Conservation (phyloP, 2,329 filamentous ascomycete genomes). For the Pochonia chlamydosporia region DNA sequence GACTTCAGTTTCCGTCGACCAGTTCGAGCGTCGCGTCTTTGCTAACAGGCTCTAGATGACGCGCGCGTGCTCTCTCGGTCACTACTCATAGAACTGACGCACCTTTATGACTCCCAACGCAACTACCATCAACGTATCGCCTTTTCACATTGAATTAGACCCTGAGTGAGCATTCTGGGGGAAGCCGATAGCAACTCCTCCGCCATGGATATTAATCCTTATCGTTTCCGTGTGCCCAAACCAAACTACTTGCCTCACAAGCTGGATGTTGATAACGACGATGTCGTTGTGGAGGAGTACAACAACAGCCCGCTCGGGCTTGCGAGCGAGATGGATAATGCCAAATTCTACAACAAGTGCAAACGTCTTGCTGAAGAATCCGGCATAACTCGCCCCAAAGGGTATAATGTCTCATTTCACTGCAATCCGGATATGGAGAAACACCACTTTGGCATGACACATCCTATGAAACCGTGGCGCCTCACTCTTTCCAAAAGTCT, state of each 20-base stretch:
- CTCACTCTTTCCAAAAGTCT: constrained; percentile 92
- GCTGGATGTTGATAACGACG: constrained; percentile 43
- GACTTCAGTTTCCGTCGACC: too few species aligned
- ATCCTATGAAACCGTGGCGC: constrained; percentile 99
- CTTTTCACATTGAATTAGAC: too few species aligned
- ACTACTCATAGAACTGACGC: too few species aligned
- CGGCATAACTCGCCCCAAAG: constrained; percentile 72
- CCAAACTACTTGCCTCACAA: constrained; percentile 57
- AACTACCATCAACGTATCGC: too few species aligned
- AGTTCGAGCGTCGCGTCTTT: too few species aligned
- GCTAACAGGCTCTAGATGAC: too few species aligned
- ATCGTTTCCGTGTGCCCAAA: constrained; percentile 49
- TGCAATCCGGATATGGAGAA: constrained; percentile 92
- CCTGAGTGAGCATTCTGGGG: too few species aligned
- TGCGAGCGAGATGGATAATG: constrained; percentile 49
- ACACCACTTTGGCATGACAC: constrained; percentile 93
- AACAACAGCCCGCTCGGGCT: constrained; percentile 41
- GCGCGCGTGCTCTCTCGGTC: too few species aligned
- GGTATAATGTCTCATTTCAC: constrained; percentile 91
- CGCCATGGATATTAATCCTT: constrained; percentile 37
- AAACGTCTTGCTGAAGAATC: constrained; percentile 52
- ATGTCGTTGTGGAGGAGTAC: constrained; percentile 47
- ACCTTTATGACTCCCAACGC: too few species aligned
- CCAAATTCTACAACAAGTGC: constrained; percentile 51
- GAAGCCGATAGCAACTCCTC: neutral